Conservation (phyloP, 495 filamentous ascomycete genomes). For the Lasiosphaeris hirsuta region DNA sequence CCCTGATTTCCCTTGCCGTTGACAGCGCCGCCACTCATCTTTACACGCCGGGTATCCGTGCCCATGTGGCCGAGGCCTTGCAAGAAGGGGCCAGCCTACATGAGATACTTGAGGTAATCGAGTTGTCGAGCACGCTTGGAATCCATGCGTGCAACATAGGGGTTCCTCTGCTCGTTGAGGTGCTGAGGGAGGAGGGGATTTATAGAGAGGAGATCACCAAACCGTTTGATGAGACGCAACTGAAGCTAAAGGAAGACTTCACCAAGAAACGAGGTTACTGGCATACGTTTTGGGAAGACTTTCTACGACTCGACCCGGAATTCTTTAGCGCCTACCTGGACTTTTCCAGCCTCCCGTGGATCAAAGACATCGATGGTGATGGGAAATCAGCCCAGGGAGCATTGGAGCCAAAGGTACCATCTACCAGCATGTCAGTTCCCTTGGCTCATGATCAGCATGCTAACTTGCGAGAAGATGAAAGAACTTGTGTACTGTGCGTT, state of each 20-base stretch:
- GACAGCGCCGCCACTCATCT: slow-evolving; percentile 39
- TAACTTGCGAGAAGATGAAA: slow-evolving; percentile 28
- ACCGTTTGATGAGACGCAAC: slow-evolving; percentile 25
- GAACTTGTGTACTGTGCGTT: slow-evolving; percentile 47
- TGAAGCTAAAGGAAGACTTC: slow-evolving; percentile 29
- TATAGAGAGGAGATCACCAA: slow-evolving; percentile 23
- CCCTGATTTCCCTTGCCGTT: slow-evolving; percentile 37
- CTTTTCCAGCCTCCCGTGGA: slow-evolving; percentile 38
- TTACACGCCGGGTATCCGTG: slow-evolving; percentile 35
- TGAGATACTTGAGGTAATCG: slow-evolving; percentile 41
- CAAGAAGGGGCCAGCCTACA: slow-evolving; percentile 31
- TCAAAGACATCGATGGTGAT: slow-evolving; percentile 20
- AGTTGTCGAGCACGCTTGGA: slow-evolving; percentile 37
- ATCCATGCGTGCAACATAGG: slow-evolving; percentile 47
- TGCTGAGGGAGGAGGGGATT: slow-evolving; percentile 36
- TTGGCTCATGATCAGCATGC: not conserved
- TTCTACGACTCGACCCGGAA: slow-evolving; percentile 39
- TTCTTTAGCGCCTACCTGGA: slow-evolving; percentile 46
- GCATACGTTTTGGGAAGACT: slow-evolving; percentile 43
- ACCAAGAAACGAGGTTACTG: slow-evolving; percentile 42
- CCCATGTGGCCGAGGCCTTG: slow-evolving; percentile 29
- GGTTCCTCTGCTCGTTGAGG: slow-evolving; percentile 40
- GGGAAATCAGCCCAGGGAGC: slow-evolving; percentile 15
- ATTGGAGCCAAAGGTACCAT: slow-evolving; percentile 36
- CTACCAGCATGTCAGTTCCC: not conserved